Conservation (phyloP, 1,139 yeast species). For the Saccharomyces hybrid region DNA sequence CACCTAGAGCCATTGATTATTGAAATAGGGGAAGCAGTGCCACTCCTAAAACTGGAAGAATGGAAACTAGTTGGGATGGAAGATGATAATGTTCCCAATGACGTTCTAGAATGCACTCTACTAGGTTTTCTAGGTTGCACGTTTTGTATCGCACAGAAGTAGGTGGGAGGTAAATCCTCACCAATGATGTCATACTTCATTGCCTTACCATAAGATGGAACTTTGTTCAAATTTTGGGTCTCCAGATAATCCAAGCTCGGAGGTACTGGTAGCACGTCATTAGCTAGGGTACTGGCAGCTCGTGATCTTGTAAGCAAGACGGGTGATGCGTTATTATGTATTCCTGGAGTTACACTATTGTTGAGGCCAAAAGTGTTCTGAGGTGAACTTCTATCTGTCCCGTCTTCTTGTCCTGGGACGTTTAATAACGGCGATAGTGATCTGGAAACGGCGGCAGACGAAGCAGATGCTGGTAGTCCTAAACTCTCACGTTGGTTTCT, state of each 20-base stretch:
- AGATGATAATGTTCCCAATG: background rate
- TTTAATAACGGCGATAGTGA: background rate
- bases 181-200: conserved; percentile 40
- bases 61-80: background rate
- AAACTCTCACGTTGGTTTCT: background rate
- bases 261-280: background rate
- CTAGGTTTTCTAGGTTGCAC: background rate
- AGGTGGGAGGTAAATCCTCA: conserved; percentile 50
- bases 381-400: background rate
- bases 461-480: background rate
- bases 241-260: conserved; percentile 32
- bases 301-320: background rate
- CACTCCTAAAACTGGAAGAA: background rate
- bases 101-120: background rate
- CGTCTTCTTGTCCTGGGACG: background rate
- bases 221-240: conserved; percentile 44
- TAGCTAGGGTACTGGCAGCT: background rate
- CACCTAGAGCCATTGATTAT: background rate
- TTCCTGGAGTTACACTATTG: background rate
- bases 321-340: background rate
- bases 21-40: background rate
- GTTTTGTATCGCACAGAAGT: conserved; percentile 30
- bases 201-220: conserved; percentile 76
- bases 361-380: background rate
- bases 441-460: background rate